A percentile compares a stretch with the other conserved stretches of the same genome.
Evolutionary conservation across 2,329 filamentous ascomycete species (phyloP).

Genomic region (Coniosporium tulheliwenetii): DNA sequence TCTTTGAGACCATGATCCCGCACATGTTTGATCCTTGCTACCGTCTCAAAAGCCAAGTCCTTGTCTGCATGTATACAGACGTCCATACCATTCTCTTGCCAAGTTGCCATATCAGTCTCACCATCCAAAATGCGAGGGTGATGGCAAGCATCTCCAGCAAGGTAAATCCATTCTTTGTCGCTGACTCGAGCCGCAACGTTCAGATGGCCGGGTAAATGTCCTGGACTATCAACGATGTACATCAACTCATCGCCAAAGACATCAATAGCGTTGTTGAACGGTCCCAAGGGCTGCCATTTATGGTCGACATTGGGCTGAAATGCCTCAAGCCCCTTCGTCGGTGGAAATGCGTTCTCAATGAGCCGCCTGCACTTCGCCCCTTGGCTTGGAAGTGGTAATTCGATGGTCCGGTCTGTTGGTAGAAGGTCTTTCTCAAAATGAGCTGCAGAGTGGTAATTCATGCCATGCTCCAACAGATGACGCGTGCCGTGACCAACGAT

Average conservation of each 20-base stretch:
- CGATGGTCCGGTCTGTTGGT: constrained; percentile 23
- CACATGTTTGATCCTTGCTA: constrained; percentile 24
- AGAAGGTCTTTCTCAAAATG: constrained; percentile 29
- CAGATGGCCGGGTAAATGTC: constrained; percentile 35
- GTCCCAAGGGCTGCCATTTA: constrained; percentile 29
- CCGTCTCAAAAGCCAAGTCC: constrained; percentile 25
- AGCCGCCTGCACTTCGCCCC: too few relatives aligned
- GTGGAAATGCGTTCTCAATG: too few relatives aligned
- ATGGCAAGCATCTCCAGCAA: constrained; percentile 39
- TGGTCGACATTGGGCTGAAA: too few relatives aligned
- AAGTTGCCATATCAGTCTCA: constrained; percentile 36
- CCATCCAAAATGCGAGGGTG: constrained; percentile 34
- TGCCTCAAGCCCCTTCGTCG: constrained; percentile 8
- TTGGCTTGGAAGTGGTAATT: constrained; percentile 27
- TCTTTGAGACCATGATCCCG: too few relatives aligned
- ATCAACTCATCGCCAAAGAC: constrained; percentile 31
- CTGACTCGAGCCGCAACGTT: constrained; percentile 30
- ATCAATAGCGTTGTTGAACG: constrained; percentile 30
- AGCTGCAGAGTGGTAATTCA: constrained; percentile 20
- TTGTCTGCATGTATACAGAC: constrained; percentile 37
- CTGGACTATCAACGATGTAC: constrained; percentile 33
- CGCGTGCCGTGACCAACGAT: constrained; percentile 33
- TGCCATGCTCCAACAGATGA: constrained; percentile 19
- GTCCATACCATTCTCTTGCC: constrained; percentile 25
- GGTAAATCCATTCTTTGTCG: constrained; percentile 27